phyloP scores from a whole-genome alignment of 306 rosid species.

The Quercus cerris region DNA sequence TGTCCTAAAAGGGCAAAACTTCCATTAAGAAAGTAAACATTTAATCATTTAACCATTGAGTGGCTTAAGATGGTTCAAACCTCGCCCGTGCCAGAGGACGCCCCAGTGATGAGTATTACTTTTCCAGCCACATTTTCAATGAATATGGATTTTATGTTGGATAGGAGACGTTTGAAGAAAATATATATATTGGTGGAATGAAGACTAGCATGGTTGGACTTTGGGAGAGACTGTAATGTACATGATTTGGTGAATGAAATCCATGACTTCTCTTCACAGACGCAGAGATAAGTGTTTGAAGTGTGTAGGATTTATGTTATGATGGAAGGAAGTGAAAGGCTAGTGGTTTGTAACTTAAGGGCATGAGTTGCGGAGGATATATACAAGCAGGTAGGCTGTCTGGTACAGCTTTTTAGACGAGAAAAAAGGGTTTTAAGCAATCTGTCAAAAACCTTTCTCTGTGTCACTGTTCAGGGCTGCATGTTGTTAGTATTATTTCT shows the following conservation, averaged over 20 bases:
- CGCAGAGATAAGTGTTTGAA: background rate
- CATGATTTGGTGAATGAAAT: conserved; percentile 21
- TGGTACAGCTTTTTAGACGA: background rate
- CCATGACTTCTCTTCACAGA: conserved; percentile 29
- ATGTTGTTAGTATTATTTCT: background rate
- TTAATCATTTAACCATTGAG: background rate
- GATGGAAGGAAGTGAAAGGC: too few relatives aligned
- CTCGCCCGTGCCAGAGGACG: conserved; percentile 62
- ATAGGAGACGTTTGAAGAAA: conserved; percentile 27
- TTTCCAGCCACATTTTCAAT: conserved; percentile 51
- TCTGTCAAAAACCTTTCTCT: background rate
- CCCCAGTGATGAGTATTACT: conserved; percentile 58
- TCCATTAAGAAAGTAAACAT: too few relatives aligned
- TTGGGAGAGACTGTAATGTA: conserved; percentile 32
- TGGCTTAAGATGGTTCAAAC: conserved; percentile 16
- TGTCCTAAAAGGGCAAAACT: background rate
- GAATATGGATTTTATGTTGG: conserved; percentile 1
- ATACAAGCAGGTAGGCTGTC: conserved; percentile 15
- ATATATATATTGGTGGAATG: conserved; percentile 28
- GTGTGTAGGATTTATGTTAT: background rate
- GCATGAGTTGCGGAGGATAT: conserved; percentile 3
- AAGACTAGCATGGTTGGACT: background rate
- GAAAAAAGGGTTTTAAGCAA: background rate
- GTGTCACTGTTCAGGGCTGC: background rate
- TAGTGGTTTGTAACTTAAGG: conserved; percentile 5